Base-by-base conservation (phyloP, 495 filamentous ascomycete species). In the Tirmania nivea region DNA sequence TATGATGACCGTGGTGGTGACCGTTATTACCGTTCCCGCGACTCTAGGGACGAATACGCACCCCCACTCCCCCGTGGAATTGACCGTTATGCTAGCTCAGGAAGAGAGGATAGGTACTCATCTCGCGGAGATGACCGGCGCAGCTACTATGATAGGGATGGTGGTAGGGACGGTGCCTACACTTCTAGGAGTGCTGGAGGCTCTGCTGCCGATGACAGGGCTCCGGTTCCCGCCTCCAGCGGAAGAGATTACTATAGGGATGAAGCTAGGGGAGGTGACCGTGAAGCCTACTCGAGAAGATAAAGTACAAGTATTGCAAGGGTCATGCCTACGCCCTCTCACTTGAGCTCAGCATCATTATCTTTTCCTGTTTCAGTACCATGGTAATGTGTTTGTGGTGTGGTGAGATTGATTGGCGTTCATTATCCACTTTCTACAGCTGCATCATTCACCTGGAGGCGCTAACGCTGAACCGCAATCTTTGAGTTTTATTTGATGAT, bases 61-160 rank as follows among this genome's bases (percentile, higher is more conserved):
- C 78, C 78, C 57, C 74, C 76, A 49, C 70, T 70, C 17, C 70
- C 71, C 52, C 71, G 66, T 64, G 78, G 77, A 52, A 73, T 77
- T 55, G 80, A 84, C 56, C 77, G 81, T 53, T 83, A 84, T 65
- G 73, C 73, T 51, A 71, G 70, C 51, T 69, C 72, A 52, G 71
- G 73, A 54, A 73, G 77, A 47, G 70, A 75, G 19, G 75, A 78
- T 58, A 76, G 78, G 60, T 79, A 82, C 61, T 68, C 71, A 59
- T 70, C 75, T 54, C 70, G 74, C 57, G 70, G 74, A 58, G 73
- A 69, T 47, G 68, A 71, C 52, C 67, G 71, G 55, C 66, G 65
- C 50, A 65, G 69, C 35, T 72, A 74, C 51, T 72, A 66, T 53
- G 67, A 69, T 52, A 63, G 67, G 54, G 68, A 71, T 51, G 62